Percentiles rank a stretch among this genome's conserved stretches.
phyloP scores from a whole-genome alignment of 2,329 filamentous ascomycete genomes.

The Beauveria caledonica region DNA sequence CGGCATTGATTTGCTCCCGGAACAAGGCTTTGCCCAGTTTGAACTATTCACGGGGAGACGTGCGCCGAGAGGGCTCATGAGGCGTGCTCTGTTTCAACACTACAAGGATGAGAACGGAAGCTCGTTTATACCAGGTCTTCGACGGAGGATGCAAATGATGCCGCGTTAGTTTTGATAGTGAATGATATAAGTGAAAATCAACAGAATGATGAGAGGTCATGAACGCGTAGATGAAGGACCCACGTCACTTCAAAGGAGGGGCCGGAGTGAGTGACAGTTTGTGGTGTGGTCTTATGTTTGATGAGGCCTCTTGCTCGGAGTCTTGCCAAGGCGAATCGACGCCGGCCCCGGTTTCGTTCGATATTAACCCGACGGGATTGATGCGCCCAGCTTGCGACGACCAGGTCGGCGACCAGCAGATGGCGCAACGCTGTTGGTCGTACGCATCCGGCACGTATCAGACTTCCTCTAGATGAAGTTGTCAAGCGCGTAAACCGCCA shows the following conservation, averaged over 20 bases:
- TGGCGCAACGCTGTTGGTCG: too few relatives aligned
- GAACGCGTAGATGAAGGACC: not conserved
- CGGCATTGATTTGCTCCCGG: constrained; percentile 65
- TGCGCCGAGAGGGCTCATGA: constrained; percentile 54
- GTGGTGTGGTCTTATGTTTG: too few relatives aligned
- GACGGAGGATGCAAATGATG: constrained; percentile 32
- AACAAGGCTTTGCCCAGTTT: constrained; percentile 76
- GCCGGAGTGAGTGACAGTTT: not conserved
- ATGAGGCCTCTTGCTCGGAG: too few relatives aligned
- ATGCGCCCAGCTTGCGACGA: too few relatives aligned
- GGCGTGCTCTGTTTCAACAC: constrained; percentile 48
- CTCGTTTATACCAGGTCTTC: constrained; percentile 31
- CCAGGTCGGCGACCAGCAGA: too few relatives aligned
- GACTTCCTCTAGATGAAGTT: too few relatives aligned
- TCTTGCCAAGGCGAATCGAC: too few relatives aligned
- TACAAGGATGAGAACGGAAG: constrained; percentile 35
- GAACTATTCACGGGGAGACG: constrained; percentile 64
- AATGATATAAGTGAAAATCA: not conserved
- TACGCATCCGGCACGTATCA: too few relatives aligned
- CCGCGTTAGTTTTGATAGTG: constrained; percentile 21
- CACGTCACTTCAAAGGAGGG: not conserved
- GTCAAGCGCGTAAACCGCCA: too few relatives aligned
- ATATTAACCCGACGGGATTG: too few relatives aligned
- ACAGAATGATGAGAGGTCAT: not conserved
- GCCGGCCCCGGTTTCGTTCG: too few relatives aligned